A percentile compares a stretch with the other conserved stretches of the same genome.
Evolutionary conservation across 2,329 filamentous ascomycete species (phyloP).

Genomic region (Talaromyces verruculosus): DNA sequence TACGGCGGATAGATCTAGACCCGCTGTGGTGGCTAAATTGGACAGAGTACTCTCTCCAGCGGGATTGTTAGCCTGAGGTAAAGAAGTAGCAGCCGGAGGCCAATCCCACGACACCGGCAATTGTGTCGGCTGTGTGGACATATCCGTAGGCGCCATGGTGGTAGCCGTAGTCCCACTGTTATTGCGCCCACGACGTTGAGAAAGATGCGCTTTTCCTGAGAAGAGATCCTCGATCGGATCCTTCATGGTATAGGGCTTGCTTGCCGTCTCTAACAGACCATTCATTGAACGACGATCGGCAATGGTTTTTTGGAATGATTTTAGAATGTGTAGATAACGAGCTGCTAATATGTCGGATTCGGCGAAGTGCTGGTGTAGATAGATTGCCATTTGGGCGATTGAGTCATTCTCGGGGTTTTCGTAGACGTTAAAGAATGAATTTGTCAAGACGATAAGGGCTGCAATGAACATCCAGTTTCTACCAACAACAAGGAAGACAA

Average conservation of each 20-base stretch:
- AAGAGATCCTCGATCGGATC: slow-evolving; percentile 24
- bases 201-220: slow-evolving; percentile 4
- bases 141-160: not conserved
- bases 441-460: slow-evolving; percentile 56
- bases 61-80: not conserved
- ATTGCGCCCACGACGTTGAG: not conserved
- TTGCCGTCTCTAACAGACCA: not conserved
- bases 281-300: slow-evolving; percentile 19
- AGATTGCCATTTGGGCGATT: slow-evolving; percentile 46
- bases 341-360: slow-evolving; percentile 51
- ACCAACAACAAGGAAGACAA: not conserved
- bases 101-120: slow-evolving; percentile 21
- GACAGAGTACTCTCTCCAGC: not conserved
- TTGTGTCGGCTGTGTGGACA: slow-evolving; percentile 6
- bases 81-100: slow-evolving; percentile 4
- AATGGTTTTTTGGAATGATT: slow-evolving; percentile 46
- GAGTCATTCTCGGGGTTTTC: slow-evolving; percentile 49
- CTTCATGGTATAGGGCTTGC: slow-evolving; percentile 14
- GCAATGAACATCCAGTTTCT: slow-evolving; percentile 61
- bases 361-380: slow-evolving; percentile 53
- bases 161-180: not conserved
- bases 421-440: slow-evolving; percentile 56
- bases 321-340: slow-evolving; percentile 53
- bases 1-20: not conserved
- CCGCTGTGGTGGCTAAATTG: not conserved